These are phyloP conservation scores for Pseudogymnoascus pannorum DNA, from an alignment of 2,329 filamentous ascomycete species.

Conservation along the genomic window DNA sequence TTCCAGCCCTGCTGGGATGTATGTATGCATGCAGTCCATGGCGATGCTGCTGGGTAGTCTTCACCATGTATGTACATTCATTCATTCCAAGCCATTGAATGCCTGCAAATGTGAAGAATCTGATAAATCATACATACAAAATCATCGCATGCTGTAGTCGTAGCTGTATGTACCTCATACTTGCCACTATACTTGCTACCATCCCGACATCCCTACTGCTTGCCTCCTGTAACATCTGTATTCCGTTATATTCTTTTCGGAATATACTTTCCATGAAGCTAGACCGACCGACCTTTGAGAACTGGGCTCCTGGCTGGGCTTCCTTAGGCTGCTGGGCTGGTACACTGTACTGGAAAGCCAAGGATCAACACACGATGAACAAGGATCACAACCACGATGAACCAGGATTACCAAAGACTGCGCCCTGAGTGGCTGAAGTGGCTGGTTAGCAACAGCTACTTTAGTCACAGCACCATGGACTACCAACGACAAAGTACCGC, in stretches of 20 bases:
- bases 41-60: neutral
- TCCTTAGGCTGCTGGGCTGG: too few relatives aligned
- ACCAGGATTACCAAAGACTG: neutral
- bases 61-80: neutral
- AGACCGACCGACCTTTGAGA: neutral
- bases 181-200: neutral
- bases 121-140: neutral
- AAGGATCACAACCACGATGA: too few relatives aligned
- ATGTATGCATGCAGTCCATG: neutral
- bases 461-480: neutral
- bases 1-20: neutral
- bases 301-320: too few relatives aligned
- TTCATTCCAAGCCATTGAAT: neutral
- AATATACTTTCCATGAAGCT: too few relatives aligned
- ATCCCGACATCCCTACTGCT: too few relatives aligned
- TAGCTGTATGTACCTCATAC: neutral
- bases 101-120: neutral
- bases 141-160: too few relatives aligned
- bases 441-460: neutral
- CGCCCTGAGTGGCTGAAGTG: neutral
- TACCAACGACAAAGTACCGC: neutral
- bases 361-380: too few relatives aligned
- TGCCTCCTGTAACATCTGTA: too few relatives aligned
- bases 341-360: too few relatives aligned
- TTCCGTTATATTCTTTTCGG: too few relatives aligned